These are phyloP conservation scores for Syzygium grande DNA, from an alignment of 345 rosid species.

Conservation along the genomic window DNA sequence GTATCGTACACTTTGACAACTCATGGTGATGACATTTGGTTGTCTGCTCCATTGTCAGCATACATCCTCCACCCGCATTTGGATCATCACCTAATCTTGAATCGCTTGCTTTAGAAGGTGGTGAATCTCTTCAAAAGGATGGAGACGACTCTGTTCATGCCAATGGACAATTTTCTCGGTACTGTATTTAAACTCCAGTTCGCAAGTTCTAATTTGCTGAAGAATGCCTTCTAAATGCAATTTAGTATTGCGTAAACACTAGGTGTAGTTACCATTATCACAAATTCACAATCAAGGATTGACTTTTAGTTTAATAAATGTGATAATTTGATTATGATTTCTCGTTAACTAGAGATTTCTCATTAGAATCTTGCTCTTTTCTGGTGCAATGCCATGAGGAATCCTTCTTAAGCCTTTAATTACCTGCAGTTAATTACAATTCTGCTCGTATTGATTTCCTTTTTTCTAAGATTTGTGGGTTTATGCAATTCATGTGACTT, in stretches of 20 bases:
- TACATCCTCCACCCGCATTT: conserved; percentile 19
- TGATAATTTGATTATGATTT: neutral
- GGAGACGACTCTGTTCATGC: conserved; percentile 4
- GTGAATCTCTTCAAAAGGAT: neutral
- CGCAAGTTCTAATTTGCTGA: neutral
- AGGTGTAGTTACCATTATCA: neutral
- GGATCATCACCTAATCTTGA: conserved; percentile 17
- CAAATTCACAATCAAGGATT: neutral
- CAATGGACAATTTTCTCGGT: conserved; percentile 9
- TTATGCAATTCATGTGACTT: neutral
- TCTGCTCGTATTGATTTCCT: neutral
- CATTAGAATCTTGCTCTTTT: neutral
- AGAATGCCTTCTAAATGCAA: neutral
- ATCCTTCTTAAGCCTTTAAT: neutral
- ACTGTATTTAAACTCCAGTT: neutral
- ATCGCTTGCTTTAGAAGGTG: conserved; percentile 5
- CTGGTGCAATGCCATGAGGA: neutral
- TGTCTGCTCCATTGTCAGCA: conserved; percentile 5
- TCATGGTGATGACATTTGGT: neutral
- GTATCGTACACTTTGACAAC: neutral
- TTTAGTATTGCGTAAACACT: neutral
- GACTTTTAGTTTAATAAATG: neutral
- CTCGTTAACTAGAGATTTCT: neutral
- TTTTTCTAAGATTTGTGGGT: neutral
- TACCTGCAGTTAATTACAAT: neutral